Evolutionary conservation across 2,329 filamentous ascomycete genomes (phyloP).

Genomic region (Chaetothyriales sp.): DNA sequence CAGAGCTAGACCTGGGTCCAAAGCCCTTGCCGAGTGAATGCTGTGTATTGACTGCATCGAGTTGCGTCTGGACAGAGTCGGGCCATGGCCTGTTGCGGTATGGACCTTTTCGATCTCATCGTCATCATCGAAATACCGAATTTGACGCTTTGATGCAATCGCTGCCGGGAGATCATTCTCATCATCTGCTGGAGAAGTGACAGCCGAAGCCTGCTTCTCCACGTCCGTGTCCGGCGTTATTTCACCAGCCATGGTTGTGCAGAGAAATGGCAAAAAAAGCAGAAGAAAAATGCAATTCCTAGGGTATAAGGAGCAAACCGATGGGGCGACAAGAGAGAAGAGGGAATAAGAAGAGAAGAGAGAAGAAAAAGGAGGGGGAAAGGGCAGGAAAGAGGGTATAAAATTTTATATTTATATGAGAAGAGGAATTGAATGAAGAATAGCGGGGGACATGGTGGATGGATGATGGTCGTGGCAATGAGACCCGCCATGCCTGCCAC

Average conservation of each 20-base stretch:
- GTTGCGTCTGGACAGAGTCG: slow-evolving; percentile 1
- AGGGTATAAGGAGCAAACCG: not conserved
- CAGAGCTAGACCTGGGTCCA: slow-evolving; percentile 19
- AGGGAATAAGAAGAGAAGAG: not conserved
- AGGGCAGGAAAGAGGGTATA: not conserved
- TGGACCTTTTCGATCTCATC: slow-evolving; percentile 6
- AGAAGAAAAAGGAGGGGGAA: not conserved
- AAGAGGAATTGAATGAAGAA: not conserved
- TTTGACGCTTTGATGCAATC: slow-evolving; percentile 12
- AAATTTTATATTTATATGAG: not conserved
- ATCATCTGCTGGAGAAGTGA: slow-evolving; percentile 1
- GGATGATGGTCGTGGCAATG: too few relatives aligned
- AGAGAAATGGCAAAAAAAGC: not conserved
- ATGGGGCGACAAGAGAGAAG: not conserved
- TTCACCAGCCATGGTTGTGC: not conserved
- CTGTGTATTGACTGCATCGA: slow-evolving; percentile 12
- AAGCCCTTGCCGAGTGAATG: slow-evolving; percentile 3
- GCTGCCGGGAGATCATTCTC: slow-evolving; percentile 6
- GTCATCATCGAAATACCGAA: slow-evolving; percentile 13
- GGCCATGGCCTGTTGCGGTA: not conserved
- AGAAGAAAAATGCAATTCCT: not conserved
- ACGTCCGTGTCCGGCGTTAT: not conserved
- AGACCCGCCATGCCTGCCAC: too few relatives aligned
- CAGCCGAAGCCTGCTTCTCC: slow-evolving; percentile 1
- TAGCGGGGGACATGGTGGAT: not conserved